Evolutionary conservation across 2,329 filamentous ascomycete genomes (phyloP).

Genomic region (Sclerotiophoma versabilis): DNA sequence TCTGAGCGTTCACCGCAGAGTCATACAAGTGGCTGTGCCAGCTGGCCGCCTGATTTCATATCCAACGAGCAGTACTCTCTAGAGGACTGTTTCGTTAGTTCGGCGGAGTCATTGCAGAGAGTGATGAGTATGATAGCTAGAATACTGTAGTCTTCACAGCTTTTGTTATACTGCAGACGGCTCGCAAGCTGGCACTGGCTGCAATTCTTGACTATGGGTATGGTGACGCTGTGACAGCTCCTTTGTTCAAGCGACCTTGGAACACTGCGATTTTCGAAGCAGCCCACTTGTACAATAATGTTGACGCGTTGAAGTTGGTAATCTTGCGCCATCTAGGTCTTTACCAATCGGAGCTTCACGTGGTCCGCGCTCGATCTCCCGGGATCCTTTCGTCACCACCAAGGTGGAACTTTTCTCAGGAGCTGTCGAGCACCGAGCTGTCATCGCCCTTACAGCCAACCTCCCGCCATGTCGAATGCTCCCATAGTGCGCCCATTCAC

Average conservation of each 20-base stretch:
- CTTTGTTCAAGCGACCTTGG: neutral
- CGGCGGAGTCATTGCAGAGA: too few relatives aligned
- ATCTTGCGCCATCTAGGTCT: conserved; percentile 13
- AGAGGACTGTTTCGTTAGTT: neutral
- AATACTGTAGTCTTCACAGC: too few relatives aligned
- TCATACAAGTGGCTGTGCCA: conserved; percentile 27
- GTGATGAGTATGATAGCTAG: too few relatives aligned
- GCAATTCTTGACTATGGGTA: conserved; percentile 10
- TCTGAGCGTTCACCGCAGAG: conserved; percentile 14
- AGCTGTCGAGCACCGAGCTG: conserved; percentile 23
- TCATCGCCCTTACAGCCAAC: conserved; percentile 17
- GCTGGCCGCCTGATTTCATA: neutral
- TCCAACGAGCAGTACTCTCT: too few relatives aligned
- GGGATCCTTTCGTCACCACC: conserved; percentile 37
- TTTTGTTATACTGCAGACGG: too few relatives aligned
- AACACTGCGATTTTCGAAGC: neutral
- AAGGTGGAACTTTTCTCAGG: conserved; percentile 37
- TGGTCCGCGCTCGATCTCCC: conserved; percentile 26
- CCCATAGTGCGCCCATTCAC: conserved; percentile 21
- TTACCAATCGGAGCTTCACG: conserved; percentile 25
- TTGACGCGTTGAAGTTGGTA: conserved; percentile 19
- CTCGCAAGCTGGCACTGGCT: too few relatives aligned
- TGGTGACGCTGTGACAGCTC: conserved; percentile 17
- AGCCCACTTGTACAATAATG: conserved; percentile 6
- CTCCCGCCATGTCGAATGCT: conserved; percentile 36